A percentile compares a stretch with the other conserved stretches of the same genome.
phyloP scores from a whole-genome alignment of 2,329 filamentous ascomycete species.

The Bipolaris oryzae region DNA sequence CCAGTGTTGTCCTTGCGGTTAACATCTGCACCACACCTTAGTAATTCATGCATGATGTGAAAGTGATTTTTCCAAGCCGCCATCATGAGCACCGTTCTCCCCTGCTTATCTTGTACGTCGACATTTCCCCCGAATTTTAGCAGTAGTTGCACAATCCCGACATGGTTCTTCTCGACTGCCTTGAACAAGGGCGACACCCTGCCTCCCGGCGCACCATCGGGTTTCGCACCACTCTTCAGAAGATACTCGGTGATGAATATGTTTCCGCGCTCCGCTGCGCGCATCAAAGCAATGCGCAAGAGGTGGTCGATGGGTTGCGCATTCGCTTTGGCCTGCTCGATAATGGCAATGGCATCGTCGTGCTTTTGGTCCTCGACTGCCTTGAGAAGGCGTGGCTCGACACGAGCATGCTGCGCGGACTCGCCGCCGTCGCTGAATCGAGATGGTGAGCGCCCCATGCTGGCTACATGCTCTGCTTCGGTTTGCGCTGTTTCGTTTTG shows the following conservation, averaged over 20 bases:
- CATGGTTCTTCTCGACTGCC: conserved; percentile 41
- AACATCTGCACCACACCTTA: conserved; percentile 48
- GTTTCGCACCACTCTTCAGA: conserved; percentile 41
- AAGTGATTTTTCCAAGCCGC: conserved; percentile 45
- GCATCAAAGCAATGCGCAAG: conserved; percentile 45
- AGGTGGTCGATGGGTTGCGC: conserved; percentile 43
- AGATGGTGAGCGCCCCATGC: conserved; percentile 45
- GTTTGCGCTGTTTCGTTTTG: conserved; percentile 6
- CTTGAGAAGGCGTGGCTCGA: conserved; percentile 45
- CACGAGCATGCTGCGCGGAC: conserved; percentile 34
- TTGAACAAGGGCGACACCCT: conserved; percentile 39
- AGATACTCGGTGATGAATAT: conserved; percentile 40
- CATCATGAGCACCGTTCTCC: conserved; percentile 47
- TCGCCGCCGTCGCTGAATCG: conserved; percentile 45
- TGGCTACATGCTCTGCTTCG: conserved; percentile 19
- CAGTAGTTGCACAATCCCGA: conserved; percentile 40
- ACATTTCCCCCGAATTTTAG: conserved; percentile 42
- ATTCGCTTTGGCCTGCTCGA: conserved; percentile 43
- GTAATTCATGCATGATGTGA: conserved; percentile 44
- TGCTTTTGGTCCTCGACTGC: conserved; percentile 43
- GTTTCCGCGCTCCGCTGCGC: conserved; percentile 43
- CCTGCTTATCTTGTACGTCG: conserved; percentile 45
- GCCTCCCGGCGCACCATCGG: conserved; percentile 41
- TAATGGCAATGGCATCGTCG: conserved; percentile 42
- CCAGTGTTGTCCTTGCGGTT: conserved; percentile 45